Conservation (phyloP, 176 grass and related monocot species). For the Ampelocalamus luodianensis region DNA sequence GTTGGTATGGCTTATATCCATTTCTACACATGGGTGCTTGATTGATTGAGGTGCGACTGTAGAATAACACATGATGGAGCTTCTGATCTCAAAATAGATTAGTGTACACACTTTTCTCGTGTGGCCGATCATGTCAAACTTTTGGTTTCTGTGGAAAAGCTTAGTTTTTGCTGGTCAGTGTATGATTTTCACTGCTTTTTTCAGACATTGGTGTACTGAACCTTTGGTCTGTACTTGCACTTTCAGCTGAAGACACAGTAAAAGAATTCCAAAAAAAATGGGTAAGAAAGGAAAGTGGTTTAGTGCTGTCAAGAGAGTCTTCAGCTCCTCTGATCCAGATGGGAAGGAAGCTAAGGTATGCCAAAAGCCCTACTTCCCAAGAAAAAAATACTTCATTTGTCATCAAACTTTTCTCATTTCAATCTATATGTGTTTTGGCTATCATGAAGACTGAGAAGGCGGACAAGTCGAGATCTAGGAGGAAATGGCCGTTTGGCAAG, state of each 20-base stretch:
- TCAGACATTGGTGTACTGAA: conserved; percentile 16
- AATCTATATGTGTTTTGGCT: conserved; percentile 20
- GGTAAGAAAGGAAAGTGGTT: conserved; percentile 84
- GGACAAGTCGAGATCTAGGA: conserved; percentile 59
- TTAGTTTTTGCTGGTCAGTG: conserved; percentile 18
- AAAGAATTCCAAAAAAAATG: conserved; percentile 48
- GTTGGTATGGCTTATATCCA: conserved; percentile 18
- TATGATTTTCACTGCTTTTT: neutral
- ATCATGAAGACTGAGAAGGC: conserved; percentile 49
- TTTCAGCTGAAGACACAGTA: conserved; percentile 33
- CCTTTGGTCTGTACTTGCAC: conserved; percentile 34
- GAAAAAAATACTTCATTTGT: neutral
- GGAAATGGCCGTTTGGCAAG: conserved; percentile 66
- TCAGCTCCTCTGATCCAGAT: conserved; percentile 61
- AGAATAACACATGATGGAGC: neutral
- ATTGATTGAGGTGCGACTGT: neutral
- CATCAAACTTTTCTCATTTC: conserved; percentile 19
- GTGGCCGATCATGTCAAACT: neutral
- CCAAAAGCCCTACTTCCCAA: conserved; percentile 23
- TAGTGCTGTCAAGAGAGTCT: conserved; percentile 72
- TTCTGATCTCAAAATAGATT: conserved; percentile 18
- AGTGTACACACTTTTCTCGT: neutral
- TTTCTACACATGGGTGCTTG: conserved; percentile 28
- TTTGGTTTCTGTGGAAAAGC: neutral
- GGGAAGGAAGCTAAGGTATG: conserved; percentile 70